These are phyloP conservation scores for Dryadomyces quercivorus DNA, from an alignment of 2,329 filamentous ascomycete genomes.

Conservation along the genomic window DNA sequence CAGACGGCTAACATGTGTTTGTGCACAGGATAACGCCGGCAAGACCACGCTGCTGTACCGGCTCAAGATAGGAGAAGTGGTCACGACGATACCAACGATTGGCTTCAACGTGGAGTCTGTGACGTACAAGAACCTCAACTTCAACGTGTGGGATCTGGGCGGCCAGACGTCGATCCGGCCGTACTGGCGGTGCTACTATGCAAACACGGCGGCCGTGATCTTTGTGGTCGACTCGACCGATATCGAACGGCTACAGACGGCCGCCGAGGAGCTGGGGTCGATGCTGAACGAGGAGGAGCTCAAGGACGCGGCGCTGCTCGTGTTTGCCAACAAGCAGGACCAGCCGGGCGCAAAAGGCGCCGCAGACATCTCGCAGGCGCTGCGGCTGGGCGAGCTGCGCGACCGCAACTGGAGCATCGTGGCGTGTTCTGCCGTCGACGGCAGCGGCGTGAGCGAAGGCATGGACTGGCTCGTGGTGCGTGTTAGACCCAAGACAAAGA, in stretches of 20 bases:
- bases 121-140: constrained; percentile 95
- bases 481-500: constrained; percentile 9
- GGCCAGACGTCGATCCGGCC: constrained; percentile 97
- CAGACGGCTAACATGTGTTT: neutral
- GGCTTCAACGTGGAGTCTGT: constrained; percentile 99
- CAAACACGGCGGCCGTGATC: constrained; percentile 94
- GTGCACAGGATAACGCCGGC: constrained; percentile 77
- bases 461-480: constrained; percentile 97
- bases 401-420: constrained; percentile 99
- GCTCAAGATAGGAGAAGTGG: constrained; percentile 96
- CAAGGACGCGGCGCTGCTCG: constrained; percentile 78
- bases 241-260: constrained; percentile 86
- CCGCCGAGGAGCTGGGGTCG: constrained; percentile 79
- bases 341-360: constrained; percentile 94
- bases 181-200: constrained; percentile 99
- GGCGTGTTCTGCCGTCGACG: constrained; percentile 91
- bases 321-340: constrained; percentile 99
- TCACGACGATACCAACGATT: constrained; percentile 97
- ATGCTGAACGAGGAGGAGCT: constrained; percentile 98
- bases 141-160: constrained; percentile 97
- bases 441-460: constrained; percentile 85
- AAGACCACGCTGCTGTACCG: constrained; percentile 96
- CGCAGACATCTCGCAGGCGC: constrained; percentile 88
- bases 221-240: constrained; percentile 98
- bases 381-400: constrained; percentile 79